These are phyloP conservation scores for Crithidia mellificae DNA, from an alignment of 208 protist genomes.

Conservation along the genomic window DNA sequence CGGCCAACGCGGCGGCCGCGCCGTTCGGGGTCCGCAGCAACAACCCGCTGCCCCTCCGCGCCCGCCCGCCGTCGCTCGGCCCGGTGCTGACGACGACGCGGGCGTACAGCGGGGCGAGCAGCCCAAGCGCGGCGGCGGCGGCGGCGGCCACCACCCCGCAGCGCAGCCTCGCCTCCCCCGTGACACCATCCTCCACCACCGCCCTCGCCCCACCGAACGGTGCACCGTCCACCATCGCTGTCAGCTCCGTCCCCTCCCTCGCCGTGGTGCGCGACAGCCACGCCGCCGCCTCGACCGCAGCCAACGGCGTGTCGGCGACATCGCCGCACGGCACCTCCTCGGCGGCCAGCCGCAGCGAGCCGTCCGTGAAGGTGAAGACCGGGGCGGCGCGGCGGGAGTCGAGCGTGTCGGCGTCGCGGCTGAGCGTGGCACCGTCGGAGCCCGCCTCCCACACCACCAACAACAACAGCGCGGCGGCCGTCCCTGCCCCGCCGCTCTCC, in stretches of 20 bases:
- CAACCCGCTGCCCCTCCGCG: slow-evolving; percentile 7
- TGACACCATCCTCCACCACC: neutral
- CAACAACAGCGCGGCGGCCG: neutral
- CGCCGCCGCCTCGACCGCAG: neutral
- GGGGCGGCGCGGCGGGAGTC: neutral
- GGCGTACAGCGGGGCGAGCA: slow-evolving; percentile 8
- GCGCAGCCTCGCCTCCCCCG: slow-evolving; percentile 12
- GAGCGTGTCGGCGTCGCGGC: slow-evolving; percentile 7
- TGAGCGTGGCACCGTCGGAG: slow-evolving; percentile 20
- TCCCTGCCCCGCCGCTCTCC: slow-evolving; percentile 13
- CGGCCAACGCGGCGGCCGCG: neutral
- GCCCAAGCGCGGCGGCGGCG: neutral
- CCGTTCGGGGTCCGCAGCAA: slow-evolving; percentile 12
- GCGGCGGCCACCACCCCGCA: neutral
- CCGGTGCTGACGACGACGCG: slow-evolving; percentile 30
- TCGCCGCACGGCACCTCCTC: slow-evolving; percentile 10
- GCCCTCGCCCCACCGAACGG: slow-evolving; percentile 9
- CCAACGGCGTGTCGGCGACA: neutral
- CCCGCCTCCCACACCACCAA: neutral
- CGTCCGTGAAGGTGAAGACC: neutral
- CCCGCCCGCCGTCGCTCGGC: slow-evolving; percentile 23
- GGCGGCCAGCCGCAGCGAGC: slow-evolving; percentile 2
- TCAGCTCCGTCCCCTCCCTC: slow-evolving; percentile 14
- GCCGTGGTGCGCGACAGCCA: neutral
- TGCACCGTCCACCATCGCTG: slow-evolving; percentile 15